Percentiles rank a stretch among this genome's conserved stretches.
Conservation (phyloP, 2,329 filamentous ascomycete species). For the Aspergillus spinulosporus region DNA sequence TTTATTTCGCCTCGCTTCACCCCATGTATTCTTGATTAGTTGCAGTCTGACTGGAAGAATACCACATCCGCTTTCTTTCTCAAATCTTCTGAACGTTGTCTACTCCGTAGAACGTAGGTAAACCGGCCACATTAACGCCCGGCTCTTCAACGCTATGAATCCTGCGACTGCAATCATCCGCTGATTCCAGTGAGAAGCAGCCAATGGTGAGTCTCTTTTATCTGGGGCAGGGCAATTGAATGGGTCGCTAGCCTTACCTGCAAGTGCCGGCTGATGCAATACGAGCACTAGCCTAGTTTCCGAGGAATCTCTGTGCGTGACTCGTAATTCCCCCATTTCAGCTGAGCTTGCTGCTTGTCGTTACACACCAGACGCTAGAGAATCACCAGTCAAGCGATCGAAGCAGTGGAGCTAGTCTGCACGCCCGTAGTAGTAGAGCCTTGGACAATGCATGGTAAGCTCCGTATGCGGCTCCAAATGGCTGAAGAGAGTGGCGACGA, state of each 20-base stretch:
- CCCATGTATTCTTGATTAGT: constrained; percentile 1
- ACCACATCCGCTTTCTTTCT: not conserved
- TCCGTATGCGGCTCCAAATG: constrained; percentile 16
- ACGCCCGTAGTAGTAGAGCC: constrained; percentile 9
- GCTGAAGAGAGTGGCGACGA: not conserved
- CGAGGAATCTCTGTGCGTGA: not conserved
- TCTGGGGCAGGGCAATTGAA: not conserved
- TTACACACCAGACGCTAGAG: not conserved
- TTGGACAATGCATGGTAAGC: constrained; percentile 5
- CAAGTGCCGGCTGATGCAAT: constrained; percentile 2
- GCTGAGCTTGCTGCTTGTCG: not conserved
- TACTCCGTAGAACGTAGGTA: no score
- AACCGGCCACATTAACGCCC: no score
- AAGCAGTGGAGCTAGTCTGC: constrained; percentile 1
- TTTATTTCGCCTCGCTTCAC: not conserved
- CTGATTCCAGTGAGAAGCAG: not conserved
- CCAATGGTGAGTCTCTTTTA: not conserved
- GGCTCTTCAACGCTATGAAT: not conserved
- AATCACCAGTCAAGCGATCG: not conserved
- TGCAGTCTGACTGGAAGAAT: constrained; percentile 1
- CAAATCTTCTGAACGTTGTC: not conserved
- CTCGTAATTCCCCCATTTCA: not conserved
- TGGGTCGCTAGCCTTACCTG: not conserved
- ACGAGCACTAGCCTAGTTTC: constrained; percentile 1
- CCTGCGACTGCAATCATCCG: constrained; percentile 1